Base-by-base conservation (phyloP, 345 rosid genomes). In the Salix koriyanagi region DNA sequence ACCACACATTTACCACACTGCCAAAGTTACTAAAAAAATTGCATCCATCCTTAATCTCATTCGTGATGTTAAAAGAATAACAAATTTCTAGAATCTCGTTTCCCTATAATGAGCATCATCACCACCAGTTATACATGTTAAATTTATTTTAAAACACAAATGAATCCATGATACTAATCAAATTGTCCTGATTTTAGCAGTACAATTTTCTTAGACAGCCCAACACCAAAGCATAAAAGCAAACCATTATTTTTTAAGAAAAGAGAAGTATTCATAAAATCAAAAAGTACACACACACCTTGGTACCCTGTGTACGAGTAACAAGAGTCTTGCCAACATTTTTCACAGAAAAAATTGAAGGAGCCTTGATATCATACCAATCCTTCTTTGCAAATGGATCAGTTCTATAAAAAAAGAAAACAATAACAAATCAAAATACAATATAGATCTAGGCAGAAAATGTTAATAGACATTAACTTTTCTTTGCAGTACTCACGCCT, bases 311-410 rank as follows among this genome's bases (percentile, higher is more conserved):
- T 18, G 98, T 96, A 76, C 97, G 90, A 75, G 92, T 84, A 48
- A 96, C 97, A 60, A 93, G 94, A 10, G 98, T 96, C 78, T 92
- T 96, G 48, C 98, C 99, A 0, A 96, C 97, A 76, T 90, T 91
- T 80, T 85, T 91, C 3, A 73, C 64, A 5, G 44, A 75, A 80
- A 96, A 96, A 69, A 80, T 81, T 1, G 98, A 90, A 10, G 99
- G 99, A 69, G 99, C 98, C 87, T 96, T 96, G 75, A 93, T 87
- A 70, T 93, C 96, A 69, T 96, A 92, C 99, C 99, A 96, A 72
- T 96, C 99, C 88, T 96, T 96, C 96, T 93, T 92, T 18, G 99
- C 77, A 78, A 91, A 96, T 0, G 98, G 99, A 89, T 96, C 97
- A 58, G 89, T 90, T 34, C 98, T 96, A 72, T 48, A 39, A 41